Conservation (phyloP, 768 basidiomycete genomes). For the Tylopilus rubrobrunneus region DNA sequence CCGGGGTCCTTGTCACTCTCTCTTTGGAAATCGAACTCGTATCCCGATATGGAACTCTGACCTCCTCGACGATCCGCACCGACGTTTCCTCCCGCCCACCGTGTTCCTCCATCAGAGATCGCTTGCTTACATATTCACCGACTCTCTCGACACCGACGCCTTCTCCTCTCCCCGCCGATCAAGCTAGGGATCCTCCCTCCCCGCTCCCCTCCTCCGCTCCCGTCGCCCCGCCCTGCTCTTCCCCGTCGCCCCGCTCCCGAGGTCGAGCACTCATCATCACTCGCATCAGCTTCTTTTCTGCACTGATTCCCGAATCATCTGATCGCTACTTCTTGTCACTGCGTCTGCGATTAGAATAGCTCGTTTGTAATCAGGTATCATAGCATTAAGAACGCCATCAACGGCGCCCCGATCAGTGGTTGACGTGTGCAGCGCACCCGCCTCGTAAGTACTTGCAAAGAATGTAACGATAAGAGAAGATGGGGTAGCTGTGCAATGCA, state of each 20-base stretch:
- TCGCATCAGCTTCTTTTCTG: slow-evolving; percentile 17
- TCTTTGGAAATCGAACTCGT: slow-evolving; percentile 20
- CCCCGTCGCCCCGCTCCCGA: slow-evolving; percentile 13
- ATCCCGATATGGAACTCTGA: slow-evolving; percentile 11
- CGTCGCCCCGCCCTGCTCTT: slow-evolving; percentile 18
- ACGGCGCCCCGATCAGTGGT: slow-evolving; percentile 17
- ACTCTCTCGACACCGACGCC: slow-evolving; percentile 16
- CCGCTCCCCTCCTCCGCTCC: slow-evolving; percentile 9
- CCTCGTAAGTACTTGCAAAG: slow-evolving; percentile 22
- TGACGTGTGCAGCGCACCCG: slow-evolving; percentile 14
- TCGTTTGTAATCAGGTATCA: slow-evolving; percentile 28
- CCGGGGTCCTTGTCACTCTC: slow-evolving; percentile 26
- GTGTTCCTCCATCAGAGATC: background rate
- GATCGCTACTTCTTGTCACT: slow-evolving; percentile 10
- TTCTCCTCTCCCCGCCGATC: slow-evolving; percentile 19
- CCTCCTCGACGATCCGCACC: slow-evolving; percentile 31
- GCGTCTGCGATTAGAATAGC: slow-evolving; percentile 27
- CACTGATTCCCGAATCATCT: slow-evolving; percentile 12
- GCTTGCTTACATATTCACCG: slow-evolving; percentile 27
- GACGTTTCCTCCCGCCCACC: slow-evolving; percentile 14
- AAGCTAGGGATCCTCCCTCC: slow-evolving; percentile 7
- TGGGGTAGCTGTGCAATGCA: slow-evolving; percentile 25
- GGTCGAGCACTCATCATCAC: background rate
- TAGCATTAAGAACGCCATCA: slow-evolving; percentile 27
- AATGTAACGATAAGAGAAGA: slow-evolving; percentile 16